A percentile compares a stretch with the other conserved stretches of the same genome.
phyloP scores from a whole-genome alignment of 352 stramenopile genomes.

The Phytophthora palmivora region DNA sequence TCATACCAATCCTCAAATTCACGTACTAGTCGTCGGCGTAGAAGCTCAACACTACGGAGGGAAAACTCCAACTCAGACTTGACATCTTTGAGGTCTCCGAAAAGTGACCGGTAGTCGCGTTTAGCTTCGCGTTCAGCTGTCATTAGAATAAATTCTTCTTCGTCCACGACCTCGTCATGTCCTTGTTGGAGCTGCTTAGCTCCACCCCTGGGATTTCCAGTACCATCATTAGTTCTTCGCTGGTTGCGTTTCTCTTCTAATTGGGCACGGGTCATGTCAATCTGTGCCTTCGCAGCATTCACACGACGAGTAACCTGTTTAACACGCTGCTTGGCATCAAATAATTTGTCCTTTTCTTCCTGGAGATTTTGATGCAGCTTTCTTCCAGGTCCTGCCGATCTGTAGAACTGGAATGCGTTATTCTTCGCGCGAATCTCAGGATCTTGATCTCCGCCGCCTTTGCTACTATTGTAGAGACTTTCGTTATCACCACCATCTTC shows the following conservation, averaged over 20 bases:
- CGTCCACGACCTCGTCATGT: slow-evolving; percentile 88
- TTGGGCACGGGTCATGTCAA: slow-evolving; percentile 67
- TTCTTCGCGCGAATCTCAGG: slow-evolving; percentile 52
- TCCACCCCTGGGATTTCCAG: slow-evolving; percentile 3
- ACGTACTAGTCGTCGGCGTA: slow-evolving; percentile 50
- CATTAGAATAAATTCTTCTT: slow-evolving; percentile 93
- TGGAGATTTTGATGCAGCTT: slow-evolving; percentile 68
- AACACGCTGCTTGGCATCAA: slow-evolving; percentile 74
- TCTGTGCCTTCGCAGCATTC: slow-evolving; percentile 83
- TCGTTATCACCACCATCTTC: slow-evolving; percentile 40
- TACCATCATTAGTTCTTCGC: slow-evolving; percentile 12
- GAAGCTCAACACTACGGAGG: slow-evolving; percentile 70
- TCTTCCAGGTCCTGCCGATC: slow-evolving; percentile 56
- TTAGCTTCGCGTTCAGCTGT: slow-evolving; percentile 86
- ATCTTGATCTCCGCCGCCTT: slow-evolving; percentile 18
- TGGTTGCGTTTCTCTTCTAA: slow-evolving; percentile 73
- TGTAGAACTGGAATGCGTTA: slow-evolving; percentile 76
- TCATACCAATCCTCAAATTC: no score
- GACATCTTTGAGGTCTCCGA: slow-evolving; percentile 86
- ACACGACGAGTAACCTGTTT: slow-evolving; percentile 76
- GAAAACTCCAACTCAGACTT: slow-evolving; percentile 74
- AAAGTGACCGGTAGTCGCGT: slow-evolving; percentile 83
- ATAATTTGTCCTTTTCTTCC: slow-evolving; percentile 79
- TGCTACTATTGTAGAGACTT: slow-evolving; percentile 6
- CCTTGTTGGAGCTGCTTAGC: slow-evolving; percentile 28